Evolutionary conservation across 257 asterid genomes (phyloP), one percentile per base, ranked within the genome.

Genomic region (Lycium barbarum): DNA sequence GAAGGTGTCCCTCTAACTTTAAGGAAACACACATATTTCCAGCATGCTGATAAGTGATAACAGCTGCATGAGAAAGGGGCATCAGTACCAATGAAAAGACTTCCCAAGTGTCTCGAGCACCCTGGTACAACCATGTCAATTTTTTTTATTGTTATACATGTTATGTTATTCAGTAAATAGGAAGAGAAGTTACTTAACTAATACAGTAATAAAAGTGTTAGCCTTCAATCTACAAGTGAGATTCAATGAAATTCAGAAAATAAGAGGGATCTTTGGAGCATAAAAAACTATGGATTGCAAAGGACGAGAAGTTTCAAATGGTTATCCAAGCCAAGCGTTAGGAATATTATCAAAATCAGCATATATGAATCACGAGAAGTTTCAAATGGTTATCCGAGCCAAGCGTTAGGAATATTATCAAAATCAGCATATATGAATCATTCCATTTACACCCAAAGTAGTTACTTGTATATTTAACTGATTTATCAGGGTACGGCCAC

Each of bases 21-120:
- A 9, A 72, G 58, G 57, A 9, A 38, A 43, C 35, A 72, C 57
- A 72, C 33, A 72, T 72, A 45, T 18, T n/a, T 45, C 15, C 8
- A 72, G 57, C 5, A 72, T 38, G 54, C 33, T 1, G 14, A 70
- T 70, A 43, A 38, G 58, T 1, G 47, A 14, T 4, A 15, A 78
- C 49, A 33, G 15, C 47, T 36, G 82, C 82, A 78, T 53, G 26
- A 72, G 14, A 78, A 53, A 78, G 47, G 82, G 51, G 33, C 40
- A 53, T 78, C 13, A 33, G 13, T 14, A 53, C 65, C 65, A 51
- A 78, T 33, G 66, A 33, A 65, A 54, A 33, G 82, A 78, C 82
- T 78, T 78, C 49, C 49, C 66, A 78, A 53, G 49, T 33, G 82
- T 33, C 66, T 74, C 45, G 9, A 74, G 22, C 45, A 51, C 81